phyloP scores from a whole-genome alignment of 257 asterid species.

The Scutellaria galericulata region DNA sequence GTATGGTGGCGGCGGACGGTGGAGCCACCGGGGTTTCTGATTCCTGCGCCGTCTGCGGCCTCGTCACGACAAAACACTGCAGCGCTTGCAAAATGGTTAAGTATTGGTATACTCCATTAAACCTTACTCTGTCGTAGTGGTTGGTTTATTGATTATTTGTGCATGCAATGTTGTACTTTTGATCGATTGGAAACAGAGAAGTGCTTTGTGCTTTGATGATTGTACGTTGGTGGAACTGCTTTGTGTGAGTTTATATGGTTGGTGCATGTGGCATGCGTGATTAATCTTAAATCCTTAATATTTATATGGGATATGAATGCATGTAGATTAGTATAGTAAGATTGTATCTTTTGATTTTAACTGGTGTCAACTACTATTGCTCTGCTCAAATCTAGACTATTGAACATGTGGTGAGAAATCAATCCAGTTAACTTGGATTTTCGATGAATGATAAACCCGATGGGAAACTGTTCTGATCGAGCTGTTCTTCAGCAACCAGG shows the following conservation, averaged over 20 bases:
- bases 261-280: constrained; percentile 18
- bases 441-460: not conserved
- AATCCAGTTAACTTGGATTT: not conserved
- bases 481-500: constrained; percentile 1
- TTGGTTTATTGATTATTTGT: not conserved
- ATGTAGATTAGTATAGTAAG: not conserved
- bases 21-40: constrained; percentile 36
- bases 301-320: not conserved
- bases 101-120: constrained; percentile 54
- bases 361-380: not conserved
- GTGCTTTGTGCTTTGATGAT: not conserved
- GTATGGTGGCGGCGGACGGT: constrained; percentile 36
- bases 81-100: constrained; percentile 61
- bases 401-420: constrained; percentile 11
- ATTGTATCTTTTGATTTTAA: not conserved
- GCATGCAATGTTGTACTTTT: not conserved
- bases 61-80: constrained; percentile 46
- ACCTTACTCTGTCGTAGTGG: not conserved
- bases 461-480: not conserved
- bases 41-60: constrained; percentile 61
- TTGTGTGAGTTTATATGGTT: not conserved
- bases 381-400: not conserved
- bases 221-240: not conserved
- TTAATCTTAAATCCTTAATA: not conserved
- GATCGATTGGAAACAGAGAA: not conserved